These are phyloP conservation scores for Claviceps digitariae DNA, from an alignment of 2,329 filamentous ascomycete genomes.

Conservation along the genomic window DNA sequence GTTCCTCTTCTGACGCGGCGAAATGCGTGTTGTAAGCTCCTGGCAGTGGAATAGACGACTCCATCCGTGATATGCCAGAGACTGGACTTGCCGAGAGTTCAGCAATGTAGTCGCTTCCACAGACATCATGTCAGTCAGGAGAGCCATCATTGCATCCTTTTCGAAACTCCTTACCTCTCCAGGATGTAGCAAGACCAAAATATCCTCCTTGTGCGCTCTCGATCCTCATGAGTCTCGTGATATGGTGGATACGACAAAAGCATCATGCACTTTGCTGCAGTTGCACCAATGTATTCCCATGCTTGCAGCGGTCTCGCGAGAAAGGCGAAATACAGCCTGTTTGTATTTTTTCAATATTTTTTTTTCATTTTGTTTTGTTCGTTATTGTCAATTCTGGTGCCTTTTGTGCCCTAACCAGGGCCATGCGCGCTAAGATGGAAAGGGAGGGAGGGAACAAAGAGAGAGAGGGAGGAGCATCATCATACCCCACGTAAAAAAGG, in stretches of 20 bases:
- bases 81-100: slow-evolving; percentile 36
- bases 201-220: slow-evolving; percentile 34
- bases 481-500: slow-evolving; percentile 36
- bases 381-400: neutral
- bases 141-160: neutral
- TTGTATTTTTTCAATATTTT: neutral
- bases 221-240: slow-evolving; percentile 23
- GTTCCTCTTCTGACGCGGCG: slow-evolving; percentile 24
- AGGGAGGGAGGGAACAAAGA: neutral
- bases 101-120: slow-evolving; percentile 36
- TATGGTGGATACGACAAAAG: slow-evolving; percentile 29
- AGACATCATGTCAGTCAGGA: neutral
- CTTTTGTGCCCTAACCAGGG: neutral
- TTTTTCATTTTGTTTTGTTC: no score
- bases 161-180: slow-evolving; percentile 24
- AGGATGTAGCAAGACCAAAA: slow-evolving; percentile 43
- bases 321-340: slow-evolving; percentile 35
- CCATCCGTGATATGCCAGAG: slow-evolving; percentile 36
- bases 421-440: neutral
- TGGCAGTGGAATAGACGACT: slow-evolving; percentile 34
- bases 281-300: slow-evolving; percentile 36
- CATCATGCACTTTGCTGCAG: slow-evolving; percentile 35
- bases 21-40: slow-evolving; percentile 32
- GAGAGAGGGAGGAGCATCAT: neutral
- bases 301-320: slow-evolving; percentile 36